phyloP scores from a whole-genome alignment of 73 alveolate species.

The Paramecium biaurelia region DNA sequence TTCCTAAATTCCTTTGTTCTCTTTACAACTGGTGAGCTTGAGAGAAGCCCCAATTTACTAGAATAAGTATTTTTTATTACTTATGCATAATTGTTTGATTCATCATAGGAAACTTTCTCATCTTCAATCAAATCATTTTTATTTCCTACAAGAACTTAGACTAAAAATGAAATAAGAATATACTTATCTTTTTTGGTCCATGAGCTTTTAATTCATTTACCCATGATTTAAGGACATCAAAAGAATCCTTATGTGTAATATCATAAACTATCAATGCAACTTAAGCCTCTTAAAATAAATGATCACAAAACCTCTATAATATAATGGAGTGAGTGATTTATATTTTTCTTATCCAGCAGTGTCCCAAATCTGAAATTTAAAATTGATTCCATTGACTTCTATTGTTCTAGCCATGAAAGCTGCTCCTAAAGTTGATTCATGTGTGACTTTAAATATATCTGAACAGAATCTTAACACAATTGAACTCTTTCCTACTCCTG shows the following conservation, averaged over 20 bases:
- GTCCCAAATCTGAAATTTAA: conserved; percentile 68
- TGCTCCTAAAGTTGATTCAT: conserved; percentile 61
- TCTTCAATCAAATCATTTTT: conserved; percentile 53
- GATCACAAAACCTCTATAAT: conserved; percentile 57
- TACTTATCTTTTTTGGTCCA: conserved; percentile 63
- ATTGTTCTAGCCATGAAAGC: conserved; percentile 46
- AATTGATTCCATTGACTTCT: conserved; percentile 30
- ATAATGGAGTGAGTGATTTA: conserved; percentile 65
- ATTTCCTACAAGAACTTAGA: conserved; percentile 51
- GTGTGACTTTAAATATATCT: conserved; percentile 4
- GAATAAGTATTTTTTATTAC: not conserved
- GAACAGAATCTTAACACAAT: conserved; percentile 52
- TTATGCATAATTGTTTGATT: conserved; percentile 47
- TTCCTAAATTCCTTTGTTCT: conserved; percentile 11
- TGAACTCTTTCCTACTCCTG: conserved; percentile 62
- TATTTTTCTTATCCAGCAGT: conserved; percentile 73
- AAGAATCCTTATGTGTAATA: conserved; percentile 53
- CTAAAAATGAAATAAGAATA: not conserved
- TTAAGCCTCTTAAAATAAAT: conserved; percentile 59
- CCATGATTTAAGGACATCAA: conserved; percentile 55
- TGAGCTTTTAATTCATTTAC: conserved; percentile 49
- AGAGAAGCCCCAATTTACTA: conserved; percentile 20
- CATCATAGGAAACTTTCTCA: conserved; percentile 60
- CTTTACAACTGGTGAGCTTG: conserved; percentile 32
- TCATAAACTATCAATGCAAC: conserved; percentile 78